Base-by-base conservation (phyloP, 1,139 yeast genomes). In the Candida freyschussii region DNA sequence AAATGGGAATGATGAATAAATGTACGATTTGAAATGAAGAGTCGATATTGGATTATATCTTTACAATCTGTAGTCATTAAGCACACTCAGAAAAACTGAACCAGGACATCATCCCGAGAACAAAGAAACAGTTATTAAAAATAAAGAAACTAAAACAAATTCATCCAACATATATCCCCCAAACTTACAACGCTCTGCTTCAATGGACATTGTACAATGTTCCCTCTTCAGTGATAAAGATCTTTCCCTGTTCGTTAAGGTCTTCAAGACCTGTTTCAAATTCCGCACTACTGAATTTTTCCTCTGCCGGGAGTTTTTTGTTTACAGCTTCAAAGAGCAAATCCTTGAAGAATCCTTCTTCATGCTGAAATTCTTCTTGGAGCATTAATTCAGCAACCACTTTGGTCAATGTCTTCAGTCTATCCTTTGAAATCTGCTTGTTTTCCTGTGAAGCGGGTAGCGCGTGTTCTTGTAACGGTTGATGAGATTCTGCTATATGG, bases 281-380 rank as follows among this genome's bases (percentile, higher is more conserved):
- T 55, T 82, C 93, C 6, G 53, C 59, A 4, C 53, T 52, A 11
- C 64, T 58, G 52, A 76, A 82, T 29, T 62, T 59, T 29, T 81
- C 87, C 49, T 80, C 89, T 44, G 74, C 80, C 5, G 74, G 65
- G 30, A 80, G 56, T 29, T 62, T 65, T 35, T 63, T 70, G 50
- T 78, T 78, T 26, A 78, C 55, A 23, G 62, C 62, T 14, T 57
- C 66, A 8, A 65, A 53, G 29, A 72, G 66, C 10, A 59, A 57
- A 28, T 64, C 73, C 27, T 60, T 51, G 6, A 76, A 62, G 38
- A 77, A 75, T 12, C 49, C 47, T 16, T 61, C 63, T 23, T 66
- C 73, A 26, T 62, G 66, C 29, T 63, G 68, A 47, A 76, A 71
- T 18, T 63, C 67, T 3, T 75, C 59, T 34, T 69, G 67, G 7